Evolutionary conservation across 345 rosid species (phyloP), one percentile per base, ranked within the genome.

Genomic region (Citrus australasica): DNA sequence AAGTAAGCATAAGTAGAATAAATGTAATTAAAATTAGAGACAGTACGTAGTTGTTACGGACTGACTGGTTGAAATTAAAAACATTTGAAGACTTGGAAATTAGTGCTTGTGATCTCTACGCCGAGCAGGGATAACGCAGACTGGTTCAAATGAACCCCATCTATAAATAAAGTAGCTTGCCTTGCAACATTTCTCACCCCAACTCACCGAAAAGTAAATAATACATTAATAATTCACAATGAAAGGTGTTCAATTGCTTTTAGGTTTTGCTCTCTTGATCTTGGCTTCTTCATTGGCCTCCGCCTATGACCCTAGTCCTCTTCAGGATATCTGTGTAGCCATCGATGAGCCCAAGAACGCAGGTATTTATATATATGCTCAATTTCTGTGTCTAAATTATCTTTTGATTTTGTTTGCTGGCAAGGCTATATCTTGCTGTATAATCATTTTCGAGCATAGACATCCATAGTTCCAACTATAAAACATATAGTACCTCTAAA

Each of bases 251-350:
- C 42, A 70, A 55, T 35, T 66, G 37, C 27, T 71, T 28, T 11
- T 37, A 60, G 67, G 35, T 8, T 14, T 66, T 25, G 77, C 67
- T 35, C 32, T 81, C n/a, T 66, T 84, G 79, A 74, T 70, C 37
- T 46, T 74, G 25, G 71, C 79, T 16, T 51, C 56, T 63, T 16
- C 46, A 1, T 22, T 68, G 21, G 65, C 63, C 59, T 74, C 32
- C 22, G 82, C 85, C 8, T 82, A 58, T 22, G 83, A 85, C 53
- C 83, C 82, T 0, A 60, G 73, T 13, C 83, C 83, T 65, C 80
- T 85, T 5, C 81, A 83, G 74, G 88, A 85, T 74, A 38, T 78
- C 68, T 85, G 85, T 8, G 77, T 82, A 3, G 84, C 84, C 9
- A 42, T 71, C 55, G 68, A 82, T 2, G 80, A 80, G 46, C 4